phyloP scores from a whole-genome alignment of 2,329 filamentous ascomycete genomes.

The Cytospora schulzeri region DNA sequence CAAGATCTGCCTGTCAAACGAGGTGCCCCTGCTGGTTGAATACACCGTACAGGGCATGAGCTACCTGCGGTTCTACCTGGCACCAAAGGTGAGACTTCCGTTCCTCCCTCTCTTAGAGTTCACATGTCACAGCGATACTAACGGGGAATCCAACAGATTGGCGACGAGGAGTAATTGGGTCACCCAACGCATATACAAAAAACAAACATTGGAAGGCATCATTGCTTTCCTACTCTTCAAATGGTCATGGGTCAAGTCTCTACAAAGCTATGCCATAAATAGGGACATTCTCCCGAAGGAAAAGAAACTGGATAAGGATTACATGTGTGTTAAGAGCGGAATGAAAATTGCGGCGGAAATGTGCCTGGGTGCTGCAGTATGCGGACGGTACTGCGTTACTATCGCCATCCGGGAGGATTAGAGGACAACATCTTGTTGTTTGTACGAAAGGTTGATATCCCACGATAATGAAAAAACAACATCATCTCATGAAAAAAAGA shows the following conservation, averaged over 20 bases:
- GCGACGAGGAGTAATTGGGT: constrained; percentile 40
- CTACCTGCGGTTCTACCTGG: constrained; percentile 95
- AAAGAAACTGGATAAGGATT: constrained; percentile 6
- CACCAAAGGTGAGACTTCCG: constrained; percentile 76
- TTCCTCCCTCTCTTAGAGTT: background rate
- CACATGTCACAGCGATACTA: constrained; percentile 3
- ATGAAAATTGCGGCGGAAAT: constrained; percentile 13
- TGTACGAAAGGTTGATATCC: constrained; percentile 12
- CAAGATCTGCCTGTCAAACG: constrained; percentile 91
- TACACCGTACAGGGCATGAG: constrained; percentile 80
- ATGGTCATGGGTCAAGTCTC: constrained; percentile 7
- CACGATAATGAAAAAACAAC: constrained; percentile 26
- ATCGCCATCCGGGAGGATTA: constrained; percentile 16
- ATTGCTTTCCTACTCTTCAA: background rate
- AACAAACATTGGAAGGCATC: constrained; percentile 13
- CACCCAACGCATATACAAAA: constrained; percentile 12
- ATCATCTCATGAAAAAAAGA: background rate
- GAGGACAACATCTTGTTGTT: constrained; percentile 21
- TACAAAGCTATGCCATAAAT: background rate
- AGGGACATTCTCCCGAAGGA: background rate
- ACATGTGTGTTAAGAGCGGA: constrained; percentile 8
- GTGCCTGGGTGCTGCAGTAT: constrained; percentile 23
- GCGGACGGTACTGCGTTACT: constrained; percentile 10
- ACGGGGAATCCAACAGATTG: constrained; percentile 35
- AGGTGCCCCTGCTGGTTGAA: constrained; percentile 94